Conservation (phyloP, 805 yeast species). For the Candida saitoana region DNA sequence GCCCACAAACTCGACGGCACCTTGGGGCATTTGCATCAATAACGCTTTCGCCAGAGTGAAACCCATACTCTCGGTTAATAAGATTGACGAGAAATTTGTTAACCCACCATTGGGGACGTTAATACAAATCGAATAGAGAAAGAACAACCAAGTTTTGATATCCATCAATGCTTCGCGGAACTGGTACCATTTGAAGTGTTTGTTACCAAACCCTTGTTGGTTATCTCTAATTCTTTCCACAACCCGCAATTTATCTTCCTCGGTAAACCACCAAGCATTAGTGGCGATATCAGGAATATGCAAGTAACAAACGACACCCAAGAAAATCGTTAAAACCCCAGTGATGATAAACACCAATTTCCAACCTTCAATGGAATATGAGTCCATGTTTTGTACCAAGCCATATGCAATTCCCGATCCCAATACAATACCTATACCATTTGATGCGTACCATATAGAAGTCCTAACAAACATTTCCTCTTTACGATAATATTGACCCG, state of each 20-base stretch:
- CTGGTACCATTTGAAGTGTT: slow-evolving; percentile 34
- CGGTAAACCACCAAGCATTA: slow-evolving; percentile 35
- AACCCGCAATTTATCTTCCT: slow-evolving; percentile 29
- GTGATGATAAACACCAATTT: slow-evolving; percentile 53
- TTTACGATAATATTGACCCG: slow-evolving; percentile 31
- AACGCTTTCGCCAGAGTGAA: slow-evolving; percentile 31
- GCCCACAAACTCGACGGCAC: slow-evolving; percentile 44
- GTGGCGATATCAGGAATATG: slow-evolving; percentile 41
- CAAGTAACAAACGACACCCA: slow-evolving; percentile 45
- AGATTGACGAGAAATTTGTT: slow-evolving; percentile 32
- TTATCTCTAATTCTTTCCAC: slow-evolving; percentile 29
- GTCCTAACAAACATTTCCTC: slow-evolving; percentile 34
- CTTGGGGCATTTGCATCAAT: slow-evolving; percentile 44
- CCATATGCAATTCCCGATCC: slow-evolving; percentile 56
- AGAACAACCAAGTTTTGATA: slow-evolving; percentile 34
- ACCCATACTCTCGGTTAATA: slow-evolving; percentile 23
- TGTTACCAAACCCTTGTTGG: slow-evolving; percentile 43
- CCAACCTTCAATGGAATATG: slow-evolving; percentile 52
- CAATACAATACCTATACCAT: slow-evolving; percentile 30
- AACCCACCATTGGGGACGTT: slow-evolving; percentile 37
- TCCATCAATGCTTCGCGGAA: slow-evolving; percentile 32
- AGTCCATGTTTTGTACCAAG: slow-evolving; percentile 31
- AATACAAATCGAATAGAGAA: slow-evolving; percentile 18
- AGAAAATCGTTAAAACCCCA: slow-evolving; percentile 53
- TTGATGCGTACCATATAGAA: slow-evolving; percentile 33